A percentile compares a stretch with the other conserved stretches of the same genome.
phyloP scores from a whole-genome alignment of 1,284 basidiomycete species.

The Schizophyllum amplum region DNA sequence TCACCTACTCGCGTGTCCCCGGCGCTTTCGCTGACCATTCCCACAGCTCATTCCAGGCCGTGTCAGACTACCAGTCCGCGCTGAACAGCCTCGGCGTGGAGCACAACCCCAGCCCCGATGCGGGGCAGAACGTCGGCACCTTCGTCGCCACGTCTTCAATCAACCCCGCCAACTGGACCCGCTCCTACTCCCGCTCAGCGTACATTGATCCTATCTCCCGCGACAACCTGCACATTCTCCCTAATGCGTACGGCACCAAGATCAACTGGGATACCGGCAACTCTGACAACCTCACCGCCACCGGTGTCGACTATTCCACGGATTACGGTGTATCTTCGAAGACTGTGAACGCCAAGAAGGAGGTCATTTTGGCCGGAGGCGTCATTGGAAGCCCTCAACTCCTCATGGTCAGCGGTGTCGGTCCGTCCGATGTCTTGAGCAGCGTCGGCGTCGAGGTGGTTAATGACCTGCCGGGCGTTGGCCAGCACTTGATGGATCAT shows the following conservation, averaged over 20 bases:
- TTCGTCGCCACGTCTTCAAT: slow-evolving; percentile 58
- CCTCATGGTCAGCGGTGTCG: slow-evolving; percentile 58
- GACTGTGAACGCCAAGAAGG: slow-evolving; percentile 36
- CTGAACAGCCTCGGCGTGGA: slow-evolving; percentile 37
- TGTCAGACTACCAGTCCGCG: slow-evolving; percentile 37
- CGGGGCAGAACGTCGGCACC: slow-evolving; percentile 40
- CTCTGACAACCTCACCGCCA: slow-evolving; percentile 37
- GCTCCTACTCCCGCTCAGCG: slow-evolving; percentile 60
- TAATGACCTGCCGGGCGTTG: slow-evolving; percentile 41
- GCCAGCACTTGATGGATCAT: slow-evolving; percentile 12
- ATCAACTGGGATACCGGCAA: slow-evolving; percentile 43
- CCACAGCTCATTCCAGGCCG: slow-evolving; percentile 7
- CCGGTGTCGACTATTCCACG: slow-evolving; percentile 47
- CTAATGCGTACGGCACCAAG: slow-evolving; percentile 50
- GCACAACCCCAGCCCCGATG: slow-evolving; percentile 33
- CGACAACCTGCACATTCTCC: slow-evolving; percentile 55
- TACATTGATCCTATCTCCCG: slow-evolving; percentile 62
- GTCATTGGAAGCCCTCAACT: slow-evolving; percentile 50
- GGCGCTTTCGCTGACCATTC: background rate
- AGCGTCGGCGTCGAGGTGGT: slow-evolving; percentile 34
- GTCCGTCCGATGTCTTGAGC: slow-evolving; percentile 39
- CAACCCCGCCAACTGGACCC: slow-evolving; percentile 57
- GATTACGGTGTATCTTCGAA: slow-evolving; percentile 23
- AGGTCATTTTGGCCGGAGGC: slow-evolving; percentile 49
- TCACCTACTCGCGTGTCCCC: slow-evolving; percentile 25